A percentile compares a stretch with the other conserved stretches of the same genome.
Conservation (phyloP, 2,329 filamentous ascomycete species). For the Geosmithia morbida region DNA sequence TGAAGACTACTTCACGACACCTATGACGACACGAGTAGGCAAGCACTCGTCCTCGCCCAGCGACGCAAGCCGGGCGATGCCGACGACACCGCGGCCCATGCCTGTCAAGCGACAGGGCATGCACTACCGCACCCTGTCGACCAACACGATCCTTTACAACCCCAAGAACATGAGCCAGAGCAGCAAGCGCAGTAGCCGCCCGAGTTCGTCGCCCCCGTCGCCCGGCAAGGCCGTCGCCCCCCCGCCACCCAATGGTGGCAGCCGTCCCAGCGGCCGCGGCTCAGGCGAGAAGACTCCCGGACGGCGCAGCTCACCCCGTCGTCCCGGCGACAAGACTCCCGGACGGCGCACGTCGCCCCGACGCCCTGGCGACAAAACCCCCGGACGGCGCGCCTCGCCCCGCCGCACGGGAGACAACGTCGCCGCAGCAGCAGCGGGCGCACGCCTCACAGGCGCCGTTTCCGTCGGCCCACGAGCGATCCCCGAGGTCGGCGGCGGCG, state of each 20-base stretch:
- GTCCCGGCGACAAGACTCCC: conserved; percentile 6
- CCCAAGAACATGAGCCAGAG: conserved; percentile 32
- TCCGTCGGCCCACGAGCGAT: not conserved
- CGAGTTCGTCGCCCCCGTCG: conserved; percentile 27
- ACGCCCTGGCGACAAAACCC: conserved; percentile 20
- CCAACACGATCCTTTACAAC: conserved; percentile 73
- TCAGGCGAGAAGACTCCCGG: conserved; percentile 7
- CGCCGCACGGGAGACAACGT: not conserved
- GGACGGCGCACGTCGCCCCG: conserved; percentile 7
- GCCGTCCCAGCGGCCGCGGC: conserved; percentile 12
- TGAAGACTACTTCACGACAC: conserved; percentile 42
- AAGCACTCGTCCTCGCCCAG: conserved; percentile 18
- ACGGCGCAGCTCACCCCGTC: conserved; percentile 16
- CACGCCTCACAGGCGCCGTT: not conserved
- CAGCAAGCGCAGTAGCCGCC: conserved; percentile 5
- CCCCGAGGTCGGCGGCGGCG: conserved; percentile 7
- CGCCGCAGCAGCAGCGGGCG: not conserved
- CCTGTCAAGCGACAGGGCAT: conserved; percentile 20
- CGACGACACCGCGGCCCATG: conserved; percentile 16
- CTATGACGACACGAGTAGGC: conserved; percentile 26
- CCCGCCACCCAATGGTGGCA: conserved; percentile 13
- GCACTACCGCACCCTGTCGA: conserved; percentile 64
- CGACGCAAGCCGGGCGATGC: conserved; percentile 13
- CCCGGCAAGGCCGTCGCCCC: conserved; percentile 13
- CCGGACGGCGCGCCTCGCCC: not conserved